Evolutionary conservation across 2,329 filamentous ascomycete genomes (phyloP).

Genomic region (Didymellaceae sp.): DNA sequence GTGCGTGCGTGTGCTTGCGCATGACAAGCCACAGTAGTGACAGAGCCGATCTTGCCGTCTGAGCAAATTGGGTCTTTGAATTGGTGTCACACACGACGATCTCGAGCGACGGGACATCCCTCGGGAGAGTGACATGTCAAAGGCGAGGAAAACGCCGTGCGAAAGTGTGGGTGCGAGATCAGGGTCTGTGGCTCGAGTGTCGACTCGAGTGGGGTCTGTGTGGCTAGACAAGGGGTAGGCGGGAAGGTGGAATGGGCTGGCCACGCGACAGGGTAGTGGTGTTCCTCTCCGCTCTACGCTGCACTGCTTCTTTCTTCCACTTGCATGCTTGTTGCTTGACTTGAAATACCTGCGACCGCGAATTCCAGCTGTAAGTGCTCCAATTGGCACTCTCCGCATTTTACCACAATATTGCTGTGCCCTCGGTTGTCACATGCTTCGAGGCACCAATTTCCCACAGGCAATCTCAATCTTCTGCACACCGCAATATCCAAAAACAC

Average conservation of each 20-base stretch:
- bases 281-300: conserved; percentile 7
- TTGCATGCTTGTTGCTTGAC: background rate
- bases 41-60: conserved; percentile 10
- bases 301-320: conserved; percentile 6
- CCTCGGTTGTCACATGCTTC: conserved; percentile 13
- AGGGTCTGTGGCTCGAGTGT: conserved; percentile 14
- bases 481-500: conserved; percentile 8
- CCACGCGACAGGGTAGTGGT: conserved; percentile 17
- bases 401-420: background rate
- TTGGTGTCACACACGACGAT: background rate
- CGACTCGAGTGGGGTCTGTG: conserved; percentile 2
- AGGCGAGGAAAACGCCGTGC: background rate
- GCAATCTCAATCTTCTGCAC: conserved; percentile 15
- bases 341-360: background rate
- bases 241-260: conserved; percentile 10
- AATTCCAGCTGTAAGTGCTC: conserved; percentile 3
- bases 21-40: conserved; percentile 17
- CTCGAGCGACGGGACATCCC: background rate
- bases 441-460: background rate
- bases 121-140: background rate
- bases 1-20: conserved; percentile 10
- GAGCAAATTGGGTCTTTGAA: background rate
- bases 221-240: conserved; percentile 6
- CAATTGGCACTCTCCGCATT: conserved; percentile 2
- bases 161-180: conserved; percentile 2